These are phyloP conservation scores for Luffa acutangula DNA, from an alignment of 306 rosid species.

Conservation along the genomic window DNA sequence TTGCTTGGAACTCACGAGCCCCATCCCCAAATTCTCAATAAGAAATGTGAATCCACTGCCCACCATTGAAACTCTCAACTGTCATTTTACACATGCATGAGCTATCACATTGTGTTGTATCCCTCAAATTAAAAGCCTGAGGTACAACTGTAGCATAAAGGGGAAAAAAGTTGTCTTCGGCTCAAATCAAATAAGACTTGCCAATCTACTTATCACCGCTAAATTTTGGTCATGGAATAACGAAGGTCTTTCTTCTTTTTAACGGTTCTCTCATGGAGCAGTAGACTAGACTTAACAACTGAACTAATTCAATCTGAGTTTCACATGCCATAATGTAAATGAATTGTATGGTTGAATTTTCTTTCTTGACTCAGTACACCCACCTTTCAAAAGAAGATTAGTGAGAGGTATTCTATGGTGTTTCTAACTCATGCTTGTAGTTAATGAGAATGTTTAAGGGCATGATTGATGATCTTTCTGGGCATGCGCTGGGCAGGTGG, in stretches of 20 bases:
- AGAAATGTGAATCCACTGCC: background rate
- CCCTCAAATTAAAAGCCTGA: background rate
- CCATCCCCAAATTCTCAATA: constrained; percentile 4
- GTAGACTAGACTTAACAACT: background rate
- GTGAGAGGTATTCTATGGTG: background rate
- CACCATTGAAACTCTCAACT: constrained; percentile 1
- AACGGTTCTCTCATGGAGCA: background rate
- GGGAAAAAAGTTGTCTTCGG: background rate
- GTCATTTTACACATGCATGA: background rate
- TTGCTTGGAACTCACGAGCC: constrained; percentile 1
- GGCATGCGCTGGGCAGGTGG: constrained; percentile 6
- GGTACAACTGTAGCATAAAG: background rate
- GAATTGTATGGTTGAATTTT: background rate
- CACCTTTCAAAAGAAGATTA: background rate
- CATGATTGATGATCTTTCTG: background rate
- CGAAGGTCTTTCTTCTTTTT: too few species aligned
- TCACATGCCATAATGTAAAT: background rate
- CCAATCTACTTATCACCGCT: background rate
- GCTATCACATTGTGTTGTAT: background rate
- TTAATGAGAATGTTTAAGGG: background rate
- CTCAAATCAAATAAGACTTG: background rate
- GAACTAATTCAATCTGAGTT: background rate
- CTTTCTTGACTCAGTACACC: background rate
- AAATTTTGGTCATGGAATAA: too few species aligned
- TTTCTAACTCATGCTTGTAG: background rate